Percentiles rank a stretch among this genome's conserved stretches.
Conservation (phyloP, 1,284 basidiomycete species). For the Sanghuangporus weigelae region DNA sequence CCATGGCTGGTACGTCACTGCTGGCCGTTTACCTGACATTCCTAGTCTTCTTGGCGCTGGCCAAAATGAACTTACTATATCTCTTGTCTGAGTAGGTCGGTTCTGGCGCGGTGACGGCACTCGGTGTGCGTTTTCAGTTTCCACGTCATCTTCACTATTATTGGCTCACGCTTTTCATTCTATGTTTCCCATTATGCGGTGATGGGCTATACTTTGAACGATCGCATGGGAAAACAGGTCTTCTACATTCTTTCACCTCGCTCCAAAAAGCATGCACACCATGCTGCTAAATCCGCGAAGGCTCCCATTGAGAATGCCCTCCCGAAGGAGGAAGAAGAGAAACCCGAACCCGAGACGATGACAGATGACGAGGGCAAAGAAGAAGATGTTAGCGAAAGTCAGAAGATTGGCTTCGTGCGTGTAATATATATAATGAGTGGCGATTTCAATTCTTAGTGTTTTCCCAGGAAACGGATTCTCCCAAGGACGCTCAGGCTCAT, state of each 20-base stretch:
- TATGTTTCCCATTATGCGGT: background rate
- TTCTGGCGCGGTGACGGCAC: slow-evolving; percentile 16
- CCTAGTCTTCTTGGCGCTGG: background rate
- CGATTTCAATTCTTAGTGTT: background rate
- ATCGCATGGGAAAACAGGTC: background rate
- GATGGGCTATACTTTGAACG: background rate
- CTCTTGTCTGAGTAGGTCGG: slow-evolving; percentile 14
- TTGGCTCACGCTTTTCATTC: background rate
- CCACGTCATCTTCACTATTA: background rate
- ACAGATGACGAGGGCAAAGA: slow-evolving; percentile 17
- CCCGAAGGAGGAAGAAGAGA: background rate
- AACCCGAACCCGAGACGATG: slow-evolving; percentile 9
- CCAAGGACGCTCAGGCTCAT: slow-evolving; percentile 15
- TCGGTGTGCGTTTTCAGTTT: slow-evolving; percentile 14
- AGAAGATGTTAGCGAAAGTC: slow-evolving; percentile 14
- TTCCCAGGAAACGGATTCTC: slow-evolving; percentile 16
- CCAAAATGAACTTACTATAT: background rate
- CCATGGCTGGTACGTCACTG: slow-evolving; percentile 13
- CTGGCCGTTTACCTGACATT: background rate
- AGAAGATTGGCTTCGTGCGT: slow-evolving; percentile 7
- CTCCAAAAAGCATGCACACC: slow-evolving; percentile 14
- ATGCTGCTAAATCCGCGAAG: slow-evolving; percentile 4
- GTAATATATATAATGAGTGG: background rate
- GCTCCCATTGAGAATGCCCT: slow-evolving; percentile 13
- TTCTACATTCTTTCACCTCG: slow-evolving; percentile 16